These are phyloP conservation scores for Daldinia sp. DNA, from an alignment of 2,329 filamentous ascomycete species.

Conservation along the genomic window DNA sequence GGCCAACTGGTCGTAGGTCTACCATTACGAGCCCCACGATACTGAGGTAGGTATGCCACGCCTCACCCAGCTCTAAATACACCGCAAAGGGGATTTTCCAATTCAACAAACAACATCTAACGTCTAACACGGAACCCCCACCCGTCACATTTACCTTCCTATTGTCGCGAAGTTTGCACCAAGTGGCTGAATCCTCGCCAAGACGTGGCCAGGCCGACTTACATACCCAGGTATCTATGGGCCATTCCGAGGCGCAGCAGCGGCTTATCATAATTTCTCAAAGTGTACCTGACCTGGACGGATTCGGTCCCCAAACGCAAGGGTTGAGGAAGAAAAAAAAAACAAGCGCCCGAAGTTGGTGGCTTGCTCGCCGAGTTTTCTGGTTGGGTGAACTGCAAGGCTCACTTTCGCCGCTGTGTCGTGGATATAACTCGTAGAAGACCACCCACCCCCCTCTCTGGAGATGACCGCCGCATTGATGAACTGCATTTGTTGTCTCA, in stretches of 20 bases:
- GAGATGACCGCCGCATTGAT: neutral
- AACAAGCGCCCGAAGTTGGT: neutral
- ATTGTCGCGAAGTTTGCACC: neutral
- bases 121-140: neutral
- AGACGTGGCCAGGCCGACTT: neutral
- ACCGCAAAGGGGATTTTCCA: neutral
- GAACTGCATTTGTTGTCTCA: neutral
- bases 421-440: neutral
- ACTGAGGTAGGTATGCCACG: no score
- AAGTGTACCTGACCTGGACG: neutral
- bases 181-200: slow-evolving; percentile 1
- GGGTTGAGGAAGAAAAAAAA: neutral
- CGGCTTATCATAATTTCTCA: neutral
- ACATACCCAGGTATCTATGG: neutral
- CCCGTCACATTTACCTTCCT: neutral
- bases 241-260: neutral
- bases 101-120: neutral
- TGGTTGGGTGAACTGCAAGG: slow-evolving; percentile 28
- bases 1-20: no score
- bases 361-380: neutral
- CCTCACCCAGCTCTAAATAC: no score
- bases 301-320: neutral
- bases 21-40: no score
- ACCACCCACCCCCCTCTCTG: slow-evolving; percentile 11
- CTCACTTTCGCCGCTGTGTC: slow-evolving; percentile 2